Conservation (phyloP, 192 early-diverging fungal species). For the Irineochytrium annulatum region DNA sequence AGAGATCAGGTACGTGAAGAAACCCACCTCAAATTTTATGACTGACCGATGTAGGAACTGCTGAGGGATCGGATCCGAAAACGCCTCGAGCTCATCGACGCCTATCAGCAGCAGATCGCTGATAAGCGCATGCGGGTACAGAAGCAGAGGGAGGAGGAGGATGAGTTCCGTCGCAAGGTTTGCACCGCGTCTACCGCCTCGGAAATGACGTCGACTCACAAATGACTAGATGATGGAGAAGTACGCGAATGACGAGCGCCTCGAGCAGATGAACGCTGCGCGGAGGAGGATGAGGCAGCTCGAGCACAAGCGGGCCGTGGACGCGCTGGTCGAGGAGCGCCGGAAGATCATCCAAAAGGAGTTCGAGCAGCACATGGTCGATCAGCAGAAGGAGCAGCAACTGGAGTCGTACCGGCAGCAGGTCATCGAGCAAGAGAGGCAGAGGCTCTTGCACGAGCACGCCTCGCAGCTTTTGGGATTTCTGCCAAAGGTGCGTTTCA, state of each 20-base stretch:
- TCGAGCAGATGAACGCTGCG: conserved; percentile 53
- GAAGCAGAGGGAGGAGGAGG: conserved; percentile 46
- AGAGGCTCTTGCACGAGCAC: conserved; percentile 58
- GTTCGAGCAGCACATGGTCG: conserved; percentile 29
- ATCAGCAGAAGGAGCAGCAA: conserved; percentile 34
- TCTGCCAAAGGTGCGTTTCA: conserved; percentile 47
- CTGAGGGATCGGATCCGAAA: conserved; percentile 45
- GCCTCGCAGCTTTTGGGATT: conserved; percentile 50
- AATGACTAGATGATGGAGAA: conserved; percentile 56
- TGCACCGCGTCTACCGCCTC: not conserved
- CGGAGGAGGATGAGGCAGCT: conserved; percentile 54
- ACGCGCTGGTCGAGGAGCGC: conserved; percentile 51
- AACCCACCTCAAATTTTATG: conserved; percentile 1
- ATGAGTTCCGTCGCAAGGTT: conserved; percentile 46
- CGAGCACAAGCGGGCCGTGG: conserved; percentile 55
- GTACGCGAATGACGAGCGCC: conserved; percentile 52
- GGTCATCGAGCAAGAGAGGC: conserved; percentile 60
- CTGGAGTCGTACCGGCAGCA: conserved; percentile 44
- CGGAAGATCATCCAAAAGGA: conserved; percentile 33
- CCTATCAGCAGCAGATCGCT: conserved; percentile 49
- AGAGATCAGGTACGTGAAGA: conserved; percentile 31
- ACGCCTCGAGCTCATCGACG: conserved; percentile 53
- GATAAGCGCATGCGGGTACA: conserved; percentile 40
- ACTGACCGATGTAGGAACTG: conserved; percentile 29
- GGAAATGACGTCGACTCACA: too few relatives aligned